phyloP scores from a whole-genome alignment of 805 yeast genomes.

The Saccharomycopsis javanensis region DNA sequence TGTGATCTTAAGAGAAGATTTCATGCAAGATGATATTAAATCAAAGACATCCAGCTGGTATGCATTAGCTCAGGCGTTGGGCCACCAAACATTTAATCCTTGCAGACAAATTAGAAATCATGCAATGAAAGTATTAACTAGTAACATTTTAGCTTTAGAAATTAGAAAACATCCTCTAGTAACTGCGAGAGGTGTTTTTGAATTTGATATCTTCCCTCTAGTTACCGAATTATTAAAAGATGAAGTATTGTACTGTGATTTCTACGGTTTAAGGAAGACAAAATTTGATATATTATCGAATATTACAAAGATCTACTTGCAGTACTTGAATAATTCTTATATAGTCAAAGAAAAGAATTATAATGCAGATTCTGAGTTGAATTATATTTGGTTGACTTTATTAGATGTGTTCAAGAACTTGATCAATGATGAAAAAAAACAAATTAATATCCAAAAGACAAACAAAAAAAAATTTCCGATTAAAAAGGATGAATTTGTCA shows the following conservation, averaged over 20 bases:
- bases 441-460: conserved; percentile 6
- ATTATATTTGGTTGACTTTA: conserved; percentile 17
- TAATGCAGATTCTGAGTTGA: conserved; percentile 11
- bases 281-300: conserved; percentile 59
- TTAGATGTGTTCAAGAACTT: conserved; percentile 15
- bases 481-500: not conserved
- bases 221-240: conserved; percentile 57
- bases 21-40: conserved; percentile 28
- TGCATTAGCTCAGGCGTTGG: conserved; percentile 71
- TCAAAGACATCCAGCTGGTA: conserved; percentile 28
- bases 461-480: conserved; percentile 11
- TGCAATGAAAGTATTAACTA: conserved; percentile 55
- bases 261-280: conserved; percentile 51
- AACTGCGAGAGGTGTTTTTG: conserved; percentile 50
- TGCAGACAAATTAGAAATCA: conserved; percentile 63
- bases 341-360: conserved; percentile 7
- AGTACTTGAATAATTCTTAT: conserved; percentile 29
- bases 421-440: conserved; percentile 14
- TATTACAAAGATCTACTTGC: conserved; percentile 55
- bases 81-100: conserved; percentile 85
- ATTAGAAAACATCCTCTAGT: conserved; percentile 31
- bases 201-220: conserved; percentile 66
- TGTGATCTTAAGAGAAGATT: conserved; percentile 26
- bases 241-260: conserved; percentile 52
- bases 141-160: conserved; percentile 36